These are phyloP conservation scores for Wakefieldia striispora DNA, from an alignment of 768 basidiomycete genomes.

Conservation along the genomic window DNA sequence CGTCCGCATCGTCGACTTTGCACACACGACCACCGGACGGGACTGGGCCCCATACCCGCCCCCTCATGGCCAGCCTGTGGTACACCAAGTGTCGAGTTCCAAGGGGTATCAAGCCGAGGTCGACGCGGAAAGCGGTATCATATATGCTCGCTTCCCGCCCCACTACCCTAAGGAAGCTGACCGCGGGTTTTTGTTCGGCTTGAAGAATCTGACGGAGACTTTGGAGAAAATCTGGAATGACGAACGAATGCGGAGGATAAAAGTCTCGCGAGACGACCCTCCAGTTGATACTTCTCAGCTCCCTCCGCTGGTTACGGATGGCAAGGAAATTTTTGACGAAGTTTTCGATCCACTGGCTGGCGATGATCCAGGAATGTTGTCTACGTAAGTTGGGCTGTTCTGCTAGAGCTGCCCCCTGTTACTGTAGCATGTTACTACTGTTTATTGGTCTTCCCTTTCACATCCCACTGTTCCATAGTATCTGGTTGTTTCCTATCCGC, in stretches of 20 bases:
- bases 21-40: conserved; percentile 93
- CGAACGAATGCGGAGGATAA: conserved; percentile 71
- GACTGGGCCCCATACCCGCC: conserved; percentile 79
- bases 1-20: conserved; percentile 97
- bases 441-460: background rate
- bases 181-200: conserved; percentile 89
- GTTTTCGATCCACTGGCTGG: conserved; percentile 54
- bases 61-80: conserved; percentile 36
- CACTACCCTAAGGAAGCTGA: conserved; percentile 88
- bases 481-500: background rate
- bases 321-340: conserved; percentile 77
- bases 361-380: conserved; percentile 75
- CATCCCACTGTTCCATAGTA: background rate
- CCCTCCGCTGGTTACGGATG: conserved; percentile 63
- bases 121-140: conserved; percentile 77
- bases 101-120: conserved; percentile 82
- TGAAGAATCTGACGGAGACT: conserved; percentile 75
- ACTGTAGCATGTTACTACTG: too few relatives aligned
- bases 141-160: conserved; percentile 93
- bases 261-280: conserved; percentile 58
- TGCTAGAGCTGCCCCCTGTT: background rate
- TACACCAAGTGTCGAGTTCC: conserved; percentile 50
- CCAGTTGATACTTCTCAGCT: conserved; percentile 48
- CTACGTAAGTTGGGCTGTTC: conserved; percentile 44
- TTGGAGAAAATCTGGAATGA: conserved; percentile 87